A percentile compares a stretch with the other conserved stretches of the same genome.
Evolutionary conservation across 2,329 filamentous ascomycete genomes (phyloP).

Genomic region (Monilinia aucupariae): DNA sequence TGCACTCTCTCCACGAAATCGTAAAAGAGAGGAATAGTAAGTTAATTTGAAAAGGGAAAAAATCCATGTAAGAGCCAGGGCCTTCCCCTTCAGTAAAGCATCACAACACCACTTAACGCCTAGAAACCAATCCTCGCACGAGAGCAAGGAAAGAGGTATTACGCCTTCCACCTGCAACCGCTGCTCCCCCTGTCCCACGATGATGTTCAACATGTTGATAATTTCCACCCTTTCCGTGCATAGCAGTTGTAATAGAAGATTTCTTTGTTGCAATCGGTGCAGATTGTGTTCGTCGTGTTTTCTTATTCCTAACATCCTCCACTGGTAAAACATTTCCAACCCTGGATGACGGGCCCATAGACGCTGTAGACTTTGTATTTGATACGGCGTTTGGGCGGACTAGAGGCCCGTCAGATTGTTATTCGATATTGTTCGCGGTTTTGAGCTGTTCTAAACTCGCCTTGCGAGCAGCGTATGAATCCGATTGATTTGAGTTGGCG

Average conservation of each 20-base stretch:
- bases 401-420: slow-evolving; percentile 64
- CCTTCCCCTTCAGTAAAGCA: slow-evolving; percentile 8
- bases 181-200: slow-evolving; percentile 5
- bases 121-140: slow-evolving; percentile 16
- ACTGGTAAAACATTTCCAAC: slow-evolving; percentile 9
- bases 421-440: slow-evolving; percentile 97
- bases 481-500: slow-evolving; percentile 59
- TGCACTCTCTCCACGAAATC: not conserved
- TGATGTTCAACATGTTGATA: slow-evolving; percentile 14
- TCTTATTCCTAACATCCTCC: slow-evolving; percentile 15
- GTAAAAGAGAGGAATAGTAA: slow-evolving; percentile 10
- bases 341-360: slow-evolving; percentile 26
- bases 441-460: slow-evolving; percentile 98
- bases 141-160: slow-evolving; percentile 17
- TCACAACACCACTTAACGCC: slow-evolving; percentile 18
- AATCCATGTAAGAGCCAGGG: slow-evolving; percentile 11
- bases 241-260: slow-evolving; percentile 9
- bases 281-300: slow-evolving; percentile 13
- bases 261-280: slow-evolving; percentile 8
- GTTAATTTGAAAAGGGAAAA: slow-evolving; percentile 5
- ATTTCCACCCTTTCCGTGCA: slow-evolving; percentile 10
- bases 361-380: slow-evolving; percentile 12
- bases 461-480: slow-evolving; percentile 88
- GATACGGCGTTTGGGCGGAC: slow-evolving; percentile 18
- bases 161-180: slow-evolving; percentile 5